Percentiles rank a stretch among this genome's conserved stretches.
Evolutionary conservation across 2,329 filamentous ascomycete species (phyloP).

Genomic region (Teratosphaeria viscida): DNA sequence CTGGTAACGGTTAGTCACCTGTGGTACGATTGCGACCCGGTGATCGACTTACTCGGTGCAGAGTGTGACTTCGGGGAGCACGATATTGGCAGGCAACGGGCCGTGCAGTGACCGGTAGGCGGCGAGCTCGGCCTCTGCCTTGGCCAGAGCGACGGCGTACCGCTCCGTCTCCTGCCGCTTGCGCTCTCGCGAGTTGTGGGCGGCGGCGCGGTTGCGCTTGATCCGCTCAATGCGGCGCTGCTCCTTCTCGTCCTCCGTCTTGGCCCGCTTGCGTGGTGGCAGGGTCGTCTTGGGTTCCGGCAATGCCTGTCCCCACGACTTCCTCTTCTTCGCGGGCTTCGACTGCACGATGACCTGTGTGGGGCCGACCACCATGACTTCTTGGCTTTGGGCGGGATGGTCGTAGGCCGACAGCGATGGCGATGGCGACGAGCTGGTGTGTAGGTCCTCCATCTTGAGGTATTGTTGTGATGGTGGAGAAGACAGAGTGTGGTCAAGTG

Average conservation of each 20-base stretch:
- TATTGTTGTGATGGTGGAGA: slow-evolving; percentile 4
- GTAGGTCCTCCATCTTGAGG: slow-evolving; percentile 6
- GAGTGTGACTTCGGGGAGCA: slow-evolving; percentile 24
- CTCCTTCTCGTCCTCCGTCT: slow-evolving; percentile 98
- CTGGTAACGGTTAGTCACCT: background rate
- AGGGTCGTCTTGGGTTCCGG: slow-evolving; percentile 95
- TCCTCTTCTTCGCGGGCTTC: slow-evolving; percentile 42
- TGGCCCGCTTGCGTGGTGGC: slow-evolving; percentile 90
- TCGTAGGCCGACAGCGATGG: slow-evolving; percentile 2
- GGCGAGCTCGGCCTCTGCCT: slow-evolving; percentile 21
- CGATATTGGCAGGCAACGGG: slow-evolving; percentile 21
- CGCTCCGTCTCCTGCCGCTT: slow-evolving; percentile 86
- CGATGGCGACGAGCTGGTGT: slow-evolving; percentile 2
- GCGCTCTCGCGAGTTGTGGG: slow-evolving; percentile 90
- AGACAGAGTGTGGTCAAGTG: slow-evolving; percentile 2
- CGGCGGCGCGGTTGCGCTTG: slow-evolving; percentile 87
- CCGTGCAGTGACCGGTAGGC: slow-evolving; percentile 23
- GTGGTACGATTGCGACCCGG: background rate
- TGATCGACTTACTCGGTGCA: slow-evolving; percentile 13
- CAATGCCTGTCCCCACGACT: slow-evolving; percentile 96
- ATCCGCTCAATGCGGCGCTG: slow-evolving; percentile 95
- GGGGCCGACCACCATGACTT: slow-evolving; percentile 4
- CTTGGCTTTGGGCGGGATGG: background rate
- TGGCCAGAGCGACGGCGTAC: slow-evolving; percentile 45
- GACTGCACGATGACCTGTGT: slow-evolving; percentile 22